Evolutionary conservation across 2,329 filamentous ascomycete genomes (phyloP).

Genomic region (Aspergillus fumigatiaffinis): DNA sequence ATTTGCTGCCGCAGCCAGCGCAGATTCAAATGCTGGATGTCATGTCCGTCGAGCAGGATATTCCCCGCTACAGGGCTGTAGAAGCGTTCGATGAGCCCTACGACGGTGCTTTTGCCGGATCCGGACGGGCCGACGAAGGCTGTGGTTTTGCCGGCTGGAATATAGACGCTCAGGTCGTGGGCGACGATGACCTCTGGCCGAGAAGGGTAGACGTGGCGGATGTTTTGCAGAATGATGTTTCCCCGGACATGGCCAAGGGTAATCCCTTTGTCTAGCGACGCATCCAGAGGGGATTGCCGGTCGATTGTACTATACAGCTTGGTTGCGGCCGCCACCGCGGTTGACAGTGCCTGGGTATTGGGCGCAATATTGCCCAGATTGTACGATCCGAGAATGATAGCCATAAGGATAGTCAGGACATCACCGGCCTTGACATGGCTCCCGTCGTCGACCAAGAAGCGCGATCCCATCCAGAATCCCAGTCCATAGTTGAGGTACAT

Average conservation of each 20-base stretch:
- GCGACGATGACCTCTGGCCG: conserved; percentile 43
- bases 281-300: conserved; percentile 37
- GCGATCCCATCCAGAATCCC: conserved; percentile 33
- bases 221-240: conserved; percentile 38
- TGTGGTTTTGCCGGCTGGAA: conserved; percentile 49
- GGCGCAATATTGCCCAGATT: conserved; percentile 38
- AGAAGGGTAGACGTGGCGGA: conserved; percentile 48
- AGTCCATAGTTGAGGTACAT: conserved; percentile 32
- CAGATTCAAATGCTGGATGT: conserved; percentile 69
- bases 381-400: conserved; percentile 35
- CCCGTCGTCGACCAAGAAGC: conserved; percentile 19
- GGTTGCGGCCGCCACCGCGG: conserved; percentile 38
- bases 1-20: conserved; percentile 57
- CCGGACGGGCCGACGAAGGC: conserved; percentile 58
- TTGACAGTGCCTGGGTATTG: conserved; percentile 40
- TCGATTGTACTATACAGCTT: conserved; percentile 42
- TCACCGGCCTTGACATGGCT: conserved; percentile 21
- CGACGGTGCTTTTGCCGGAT: conserved; percentile 33
- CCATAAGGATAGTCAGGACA: conserved; percentile 27
- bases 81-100: conserved; percentile 53
- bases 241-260: conserved; percentile 24
- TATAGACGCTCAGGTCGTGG: conserved; percentile 39
- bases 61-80: conserved; percentile 53
- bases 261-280: conserved; percentile 24
- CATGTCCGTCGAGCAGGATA: conserved; percentile 64